Evolutionary conservation across 495 filamentous ascomycete genomes (phyloP).

Genomic region (Neurospora sp.): DNA sequence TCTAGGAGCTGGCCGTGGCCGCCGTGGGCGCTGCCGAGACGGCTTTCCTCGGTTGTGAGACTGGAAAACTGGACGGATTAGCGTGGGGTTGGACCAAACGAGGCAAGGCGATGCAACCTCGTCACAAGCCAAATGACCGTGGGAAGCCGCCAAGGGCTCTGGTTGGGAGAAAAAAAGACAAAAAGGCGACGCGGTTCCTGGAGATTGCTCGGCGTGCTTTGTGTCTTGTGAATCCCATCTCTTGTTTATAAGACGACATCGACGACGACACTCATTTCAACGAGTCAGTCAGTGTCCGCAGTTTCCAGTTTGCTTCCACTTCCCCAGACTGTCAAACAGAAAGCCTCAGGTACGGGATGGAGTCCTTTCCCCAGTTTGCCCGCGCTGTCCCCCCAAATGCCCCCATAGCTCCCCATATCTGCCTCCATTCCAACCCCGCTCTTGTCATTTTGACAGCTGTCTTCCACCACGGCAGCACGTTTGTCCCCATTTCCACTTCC

Average conservation of each 20-base stretch:
- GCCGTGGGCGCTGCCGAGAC: background rate
- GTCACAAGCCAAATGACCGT: background rate
- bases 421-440: background rate
- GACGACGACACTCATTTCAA: background rate
- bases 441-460: background rate
- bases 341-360: background rate
- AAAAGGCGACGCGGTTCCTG: background rate
- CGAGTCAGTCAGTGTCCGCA: background rate
- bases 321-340: background rate
- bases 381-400: background rate
- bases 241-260: background rate
- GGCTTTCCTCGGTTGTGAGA: background rate
- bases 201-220: background rate
- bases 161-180: background rate
- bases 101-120: background rate
- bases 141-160: background rate
- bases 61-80: background rate
- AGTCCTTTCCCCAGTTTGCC: background rate
- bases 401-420: background rate
- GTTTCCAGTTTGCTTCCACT: background rate
- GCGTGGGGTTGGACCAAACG: background rate
- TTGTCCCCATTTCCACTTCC: background rate
- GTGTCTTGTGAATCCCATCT: background rate
- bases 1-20: background rate
- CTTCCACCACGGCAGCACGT: background rate